These are phyloP conservation scores for Trichoderma sp. DNA, from an alignment of 2,329 filamentous ascomycete genomes.

Conservation along the genomic window DNA sequence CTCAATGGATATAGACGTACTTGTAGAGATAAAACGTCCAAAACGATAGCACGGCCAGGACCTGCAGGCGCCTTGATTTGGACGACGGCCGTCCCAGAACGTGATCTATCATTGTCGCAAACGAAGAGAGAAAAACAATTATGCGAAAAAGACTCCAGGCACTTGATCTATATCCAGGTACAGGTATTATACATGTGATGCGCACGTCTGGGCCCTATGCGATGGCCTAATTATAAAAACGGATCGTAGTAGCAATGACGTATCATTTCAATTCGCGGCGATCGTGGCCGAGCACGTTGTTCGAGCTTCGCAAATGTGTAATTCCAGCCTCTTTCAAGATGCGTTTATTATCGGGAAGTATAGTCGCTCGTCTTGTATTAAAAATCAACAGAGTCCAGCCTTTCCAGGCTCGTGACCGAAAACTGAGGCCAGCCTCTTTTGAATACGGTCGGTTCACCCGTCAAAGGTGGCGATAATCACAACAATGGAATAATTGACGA, in stretches of 20 bases:
- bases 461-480: constrained; percentile 17
- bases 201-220: not conserved
- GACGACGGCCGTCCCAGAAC: constrained; percentile 87
- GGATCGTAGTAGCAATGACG: not conserved
- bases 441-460: not conserved
- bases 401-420: not conserved
- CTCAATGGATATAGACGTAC: constrained; percentile 49
- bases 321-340: not conserved
- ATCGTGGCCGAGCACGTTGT: not conserved
- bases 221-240: constrained; percentile 1
- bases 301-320: not conserved
- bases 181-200: constrained; percentile 13
- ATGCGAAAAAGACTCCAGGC: constrained; percentile 1
- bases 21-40: constrained; percentile 85
- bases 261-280: constrained; percentile 3
- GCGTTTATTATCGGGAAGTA: not conserved
- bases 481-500: not conserved
- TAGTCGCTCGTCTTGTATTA: not conserved
- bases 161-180: constrained; percentile 16
- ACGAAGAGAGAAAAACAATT: not conserved
- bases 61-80: constrained; percentile 89
- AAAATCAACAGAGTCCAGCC: not conserved
- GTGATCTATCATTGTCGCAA: constrained; percentile 73
- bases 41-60: constrained; percentile 86
- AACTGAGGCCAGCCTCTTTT: not conserved